phyloP scores from a whole-genome alignment of 2,329 filamentous ascomycete species.

The Fusarium drepaniforme region DNA sequence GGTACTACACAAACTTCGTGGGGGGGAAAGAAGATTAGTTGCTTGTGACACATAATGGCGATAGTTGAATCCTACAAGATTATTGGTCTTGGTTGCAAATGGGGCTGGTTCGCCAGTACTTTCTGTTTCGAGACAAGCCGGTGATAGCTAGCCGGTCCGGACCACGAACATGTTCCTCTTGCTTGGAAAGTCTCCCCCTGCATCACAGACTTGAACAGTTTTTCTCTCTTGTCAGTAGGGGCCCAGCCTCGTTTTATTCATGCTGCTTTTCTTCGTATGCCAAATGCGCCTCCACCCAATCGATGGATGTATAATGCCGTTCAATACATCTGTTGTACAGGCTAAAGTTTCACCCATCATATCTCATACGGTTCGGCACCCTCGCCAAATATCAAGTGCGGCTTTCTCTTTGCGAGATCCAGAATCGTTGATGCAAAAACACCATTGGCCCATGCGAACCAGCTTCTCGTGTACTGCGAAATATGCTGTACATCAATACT shows the following conservation, averaged over 20 bases:
- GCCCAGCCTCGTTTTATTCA: not conserved
- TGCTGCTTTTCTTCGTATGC: not conserved
- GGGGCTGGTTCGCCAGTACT: not conserved
- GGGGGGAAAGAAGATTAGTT: not conserved
- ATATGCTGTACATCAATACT: conserved; percentile 83
- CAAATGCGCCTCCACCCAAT: not conserved
- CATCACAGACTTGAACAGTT: not conserved
- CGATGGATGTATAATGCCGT: not conserved
- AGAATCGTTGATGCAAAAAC: conserved; percentile 95
- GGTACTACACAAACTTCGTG: not conserved
- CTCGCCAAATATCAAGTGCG: conserved; percentile 83
- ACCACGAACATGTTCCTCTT: not conserved
- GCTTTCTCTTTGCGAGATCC: conserved; percentile 89
- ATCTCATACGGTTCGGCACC: conserved; percentile 70
- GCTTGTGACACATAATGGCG: not conserved
- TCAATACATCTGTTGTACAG: not conserved
- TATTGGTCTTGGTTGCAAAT: not conserved
- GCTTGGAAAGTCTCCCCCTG: not conserved
- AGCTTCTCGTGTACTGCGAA: conserved; percentile 83
- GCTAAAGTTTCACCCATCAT: conserved; percentile 37
- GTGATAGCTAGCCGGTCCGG: not conserved
- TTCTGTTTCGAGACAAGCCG: conserved; percentile 6
- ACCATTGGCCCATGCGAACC: conserved; percentile 99
- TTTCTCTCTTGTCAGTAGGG: not conserved
- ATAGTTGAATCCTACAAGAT: not conserved